Conservation (phyloP, 345 rosid species). For the Aquilaria malaccensis region DNA sequence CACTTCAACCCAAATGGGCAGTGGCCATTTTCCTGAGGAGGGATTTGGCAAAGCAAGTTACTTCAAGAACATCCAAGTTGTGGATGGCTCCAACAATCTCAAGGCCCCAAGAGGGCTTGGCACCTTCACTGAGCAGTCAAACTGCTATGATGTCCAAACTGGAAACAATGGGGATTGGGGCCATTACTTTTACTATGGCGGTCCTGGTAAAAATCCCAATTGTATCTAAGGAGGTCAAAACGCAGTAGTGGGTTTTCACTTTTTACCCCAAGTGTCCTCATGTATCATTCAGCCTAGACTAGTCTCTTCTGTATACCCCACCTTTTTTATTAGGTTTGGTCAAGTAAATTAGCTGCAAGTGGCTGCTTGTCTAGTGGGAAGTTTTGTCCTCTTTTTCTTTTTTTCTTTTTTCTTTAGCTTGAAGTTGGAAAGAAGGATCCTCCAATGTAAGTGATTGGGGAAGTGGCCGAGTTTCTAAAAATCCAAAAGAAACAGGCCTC, state of each 20-base stretch:
- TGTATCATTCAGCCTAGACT: slow-evolving; percentile 53
- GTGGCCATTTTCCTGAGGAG: slow-evolving; percentile 90
- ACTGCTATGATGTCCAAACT: slow-evolving; percentile 86
- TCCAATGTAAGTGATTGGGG: slow-evolving; percentile 35
- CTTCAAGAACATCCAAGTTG: slow-evolving; percentile 86
- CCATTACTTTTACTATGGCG: slow-evolving; percentile 93
- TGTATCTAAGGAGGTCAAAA: slow-evolving; percentile 39
- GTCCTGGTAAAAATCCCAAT: slow-evolving; percentile 81
- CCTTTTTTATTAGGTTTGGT: slow-evolving; percentile 27
- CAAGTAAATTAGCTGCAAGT: slow-evolving; percentile 13
- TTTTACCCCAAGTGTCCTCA: slow-evolving; percentile 1
- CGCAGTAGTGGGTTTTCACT: too few species aligned
- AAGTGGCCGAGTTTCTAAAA: slow-evolving; percentile 36
- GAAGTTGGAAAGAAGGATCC: slow-evolving; percentile 14
- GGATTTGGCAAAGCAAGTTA: slow-evolving; percentile 92
- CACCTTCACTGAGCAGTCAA: slow-evolving; percentile 90
- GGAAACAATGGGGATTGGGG: slow-evolving; percentile 96
- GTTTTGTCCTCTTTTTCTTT: slow-evolving; percentile 35
- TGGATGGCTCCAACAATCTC: slow-evolving; percentile 84
- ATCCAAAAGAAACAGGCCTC: slow-evolving; percentile 35
- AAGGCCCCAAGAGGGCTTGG: slow-evolving; percentile 85
- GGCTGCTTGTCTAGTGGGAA: slow-evolving; percentile 35
- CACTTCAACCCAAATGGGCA: slow-evolving; percentile 96
- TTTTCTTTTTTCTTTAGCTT: slow-evolving; percentile 10
- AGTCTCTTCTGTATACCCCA: slow-evolving; percentile 22